Base-by-base conservation (phyloP, 1,284 basidiomycete genomes). In the Cryptococcus deneoformans region DNA sequence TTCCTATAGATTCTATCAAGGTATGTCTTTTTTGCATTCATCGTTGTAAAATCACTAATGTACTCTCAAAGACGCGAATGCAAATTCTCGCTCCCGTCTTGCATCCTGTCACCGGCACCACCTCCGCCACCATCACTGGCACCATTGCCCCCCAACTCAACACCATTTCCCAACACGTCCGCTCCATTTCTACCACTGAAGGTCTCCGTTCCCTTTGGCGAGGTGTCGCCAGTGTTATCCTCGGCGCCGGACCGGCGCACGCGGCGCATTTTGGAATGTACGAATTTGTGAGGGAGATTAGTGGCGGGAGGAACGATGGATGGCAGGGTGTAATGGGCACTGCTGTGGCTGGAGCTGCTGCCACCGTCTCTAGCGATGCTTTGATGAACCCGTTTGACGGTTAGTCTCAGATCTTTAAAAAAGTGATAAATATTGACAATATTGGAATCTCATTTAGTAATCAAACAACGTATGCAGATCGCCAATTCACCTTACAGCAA, bases 351-450 rank as follows among this genome's bases (percentile, higher is more conserved):
- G 96, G 96, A 64, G 95, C 93, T 53, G 86, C 88, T 1, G 96
- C 96, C 0, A 98, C 95, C 20, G 90, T 96, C 67, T 90, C 92
- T 2, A 89, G 89, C 57, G 96, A 99, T 80, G 95, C 95, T 7
- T 82, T 99, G 59, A 99, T 99, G 96, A 99, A 99, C 78, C 96
- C 96, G 3, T 99, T 99, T 73, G 96, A 99, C 79, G 93, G 93
- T 95, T 75, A 75, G 86, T 77, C 45, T 58, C 36, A 63, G 64
- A 62, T 46, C 53, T 54, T 50, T 56, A 45, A 34, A 9, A 9
- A 16, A 16, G 35, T 51, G 50, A 51, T 39, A 37, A 50, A 36
- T 52, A 36, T 56, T 58, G 20, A 20, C 20, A 20, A 20, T 20
- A 20, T 20, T 20, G 20, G 20, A 20, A 20, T 20, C 20, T 20